Base-by-base conservation (phyloP, 345 rosid genomes). In the Citrus glauca region DNA sequence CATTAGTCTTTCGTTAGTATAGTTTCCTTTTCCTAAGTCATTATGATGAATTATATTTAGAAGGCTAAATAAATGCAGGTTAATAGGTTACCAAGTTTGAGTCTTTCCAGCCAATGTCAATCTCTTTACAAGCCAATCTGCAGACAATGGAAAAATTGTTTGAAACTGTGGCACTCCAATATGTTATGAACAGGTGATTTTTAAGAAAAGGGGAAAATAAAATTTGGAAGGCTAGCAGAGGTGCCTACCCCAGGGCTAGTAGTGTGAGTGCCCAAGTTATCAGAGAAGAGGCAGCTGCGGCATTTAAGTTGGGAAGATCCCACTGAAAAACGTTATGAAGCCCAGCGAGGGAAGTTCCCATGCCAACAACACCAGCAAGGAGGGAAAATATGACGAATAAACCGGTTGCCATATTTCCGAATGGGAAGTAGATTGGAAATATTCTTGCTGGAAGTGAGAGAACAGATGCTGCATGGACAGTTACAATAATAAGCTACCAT, bases 111-210 rank as follows among this genome's bases (percentile, higher is more conserved):
- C 98, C 94, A 56, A 90, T 64, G 67, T 88, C 28, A 67, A 95
- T 95, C 87, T 95, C 98, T 69, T 93, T 93, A 63, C 97, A 90
- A 1, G 93, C 98, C 85, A 95, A 85, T 82, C 98, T 95, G 90
- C 75, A 80, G 35, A 48, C 4, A 24, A 71, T 33, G n/a, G 27
- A 30, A 53, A 42, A 32, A 35, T 5, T 14, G 25, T 5, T 45
- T 24, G 37, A 53, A 57, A 32, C 24, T 9, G 35, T 1, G 8
- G 0, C n/a, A 4, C 38, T 14, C 45, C 48, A 20, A 66, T 38
- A 38, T 38, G 4, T 42, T n/a, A 9, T 33, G 22, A 17, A 65
- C 2, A 0, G 2, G 37, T 48, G 28, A 27, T 45, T 45, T 7
- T 9, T 27, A 4, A 25, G 16, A 6, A 9, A 4, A 2, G 56